Evolutionary conservation across 257 asterid species (phyloP), one percentile per base, ranked within the genome.

Genomic region (Galeopsis tetrahit): DNA sequence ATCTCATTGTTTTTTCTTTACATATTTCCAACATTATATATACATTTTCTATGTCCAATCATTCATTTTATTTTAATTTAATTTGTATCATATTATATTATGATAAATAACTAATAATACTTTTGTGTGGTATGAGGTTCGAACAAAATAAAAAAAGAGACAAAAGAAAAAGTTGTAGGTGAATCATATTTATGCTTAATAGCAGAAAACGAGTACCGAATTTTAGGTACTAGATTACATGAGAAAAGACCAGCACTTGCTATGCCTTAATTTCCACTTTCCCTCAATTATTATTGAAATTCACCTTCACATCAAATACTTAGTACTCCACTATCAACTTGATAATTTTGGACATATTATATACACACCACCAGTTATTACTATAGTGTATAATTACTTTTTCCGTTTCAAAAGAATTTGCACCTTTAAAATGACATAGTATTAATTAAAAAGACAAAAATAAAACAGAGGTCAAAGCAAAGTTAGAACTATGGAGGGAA

Each of bases 251-350:
- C 42, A 60, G 52, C 72, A 68, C 42, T 71, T 39, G 57, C 14
- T 49, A 28, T 60, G 10, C 61, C 39, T 48, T 21, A 21, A 21
- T 21, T 21, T 21, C 28, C 28, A 21, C 28, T 21, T 21, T 61
- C 15, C 58, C 79, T 78, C 79, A 21, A 78, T 73, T 68, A 73
- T 77, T 72, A 49, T 39, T 42, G 53, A 60, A 56, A 61, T 49
- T 72, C 42, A 43, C 38, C 46, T 8, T 59, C 44, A 51, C 57
- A 13, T 48, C 55, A 48, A 44, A 11, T 40, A 1, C 46, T 40
- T 40, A 21, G 28, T 21, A 21, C 28, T 21, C 28, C 28, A 21
- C 28, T 21, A 21, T 21, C 0, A 21, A 21, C 28, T 21, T 21
- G 28, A 21, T 1, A 21, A 21, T 21, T 21, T 21, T 21, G 28